These are phyloP conservation scores for Rhynchospora tenuis DNA, from an alignment of 176 grass and related monocot species.

Conservation along the genomic window DNA sequence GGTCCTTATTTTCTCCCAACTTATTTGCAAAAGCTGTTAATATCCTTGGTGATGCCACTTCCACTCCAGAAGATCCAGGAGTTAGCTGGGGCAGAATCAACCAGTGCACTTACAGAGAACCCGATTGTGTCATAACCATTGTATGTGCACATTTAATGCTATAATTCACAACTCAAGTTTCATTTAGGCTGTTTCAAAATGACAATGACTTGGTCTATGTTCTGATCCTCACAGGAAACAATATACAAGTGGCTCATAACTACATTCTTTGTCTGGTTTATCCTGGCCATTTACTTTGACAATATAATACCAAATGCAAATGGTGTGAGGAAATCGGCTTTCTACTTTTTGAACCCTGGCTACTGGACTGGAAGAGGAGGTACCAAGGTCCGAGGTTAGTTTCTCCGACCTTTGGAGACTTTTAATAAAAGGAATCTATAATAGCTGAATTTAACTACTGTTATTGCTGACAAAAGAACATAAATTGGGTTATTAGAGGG, in stretches of 20 bases:
- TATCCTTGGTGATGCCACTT: constrained; percentile 78
- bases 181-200: constrained; percentile 2
- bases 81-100: constrained; percentile 60
- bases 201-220: constrained; percentile 2
- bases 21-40: constrained; percentile 79
- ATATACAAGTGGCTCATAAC: constrained; percentile 91
- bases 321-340: constrained; percentile 81
- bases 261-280: constrained; percentile 91
- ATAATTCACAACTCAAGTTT: background rate
- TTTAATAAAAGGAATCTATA: background rate
- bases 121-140: constrained; percentile 73
- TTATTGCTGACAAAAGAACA: constrained; percentile 8
- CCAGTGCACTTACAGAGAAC: constrained; percentile 47
- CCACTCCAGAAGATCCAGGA: constrained; percentile 76
- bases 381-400: constrained; percentile 65
- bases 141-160: constrained; percentile 39
- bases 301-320: constrained; percentile 91
- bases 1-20: constrained; percentile 88
- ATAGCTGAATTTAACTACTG: background rate
- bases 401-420: background rate
- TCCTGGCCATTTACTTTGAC: constrained; percentile 88
- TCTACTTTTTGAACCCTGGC: constrained; percentile 90
- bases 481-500: constrained; percentile 54
- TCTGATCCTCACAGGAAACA: constrained; percentile 49
- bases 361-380: constrained; percentile 93